Conservation (phyloP, 2,329 filamentous ascomycete species). For the Ophiocordyceps robertsii region DNA sequence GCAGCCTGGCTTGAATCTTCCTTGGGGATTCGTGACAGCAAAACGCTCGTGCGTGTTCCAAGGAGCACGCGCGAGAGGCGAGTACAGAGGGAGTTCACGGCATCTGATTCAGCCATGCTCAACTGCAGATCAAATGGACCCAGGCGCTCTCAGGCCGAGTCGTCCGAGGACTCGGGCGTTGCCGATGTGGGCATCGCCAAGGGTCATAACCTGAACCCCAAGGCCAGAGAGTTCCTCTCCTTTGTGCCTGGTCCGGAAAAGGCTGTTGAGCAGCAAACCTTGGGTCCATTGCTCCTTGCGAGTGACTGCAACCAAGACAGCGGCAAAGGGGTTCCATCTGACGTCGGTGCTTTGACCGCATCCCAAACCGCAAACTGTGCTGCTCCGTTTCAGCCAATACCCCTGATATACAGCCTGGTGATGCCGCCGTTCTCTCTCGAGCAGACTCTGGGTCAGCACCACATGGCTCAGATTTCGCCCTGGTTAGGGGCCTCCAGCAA, state of each 20-base stretch:
- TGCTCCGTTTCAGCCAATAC: neutral
- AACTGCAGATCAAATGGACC: neutral
- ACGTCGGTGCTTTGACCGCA: too few relatives aligned
- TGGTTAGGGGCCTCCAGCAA: too few relatives aligned
- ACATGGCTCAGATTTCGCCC: too few relatives aligned
- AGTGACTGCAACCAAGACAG: too few relatives aligned
- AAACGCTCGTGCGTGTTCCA: too few relatives aligned
- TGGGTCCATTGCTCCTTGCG: too few relatives aligned
- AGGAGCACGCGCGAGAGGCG: too few relatives aligned
- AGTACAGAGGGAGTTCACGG: neutral
- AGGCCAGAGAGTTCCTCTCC: conserved; percentile 7
- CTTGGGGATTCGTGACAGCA: too few relatives aligned
- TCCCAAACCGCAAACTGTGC: too few relatives aligned
- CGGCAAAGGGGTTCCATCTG: too few relatives aligned
- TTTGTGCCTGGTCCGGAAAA: neutral
- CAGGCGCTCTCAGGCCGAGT: neutral
- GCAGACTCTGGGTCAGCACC: too few relatives aligned
- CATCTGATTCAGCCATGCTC: neutral
- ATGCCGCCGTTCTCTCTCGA: neutral
- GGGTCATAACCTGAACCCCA: conserved; percentile 6
- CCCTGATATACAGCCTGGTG: neutral
- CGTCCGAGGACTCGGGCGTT: neutral
- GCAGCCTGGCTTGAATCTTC: neutral
- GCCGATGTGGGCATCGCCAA: neutral
- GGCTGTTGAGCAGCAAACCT: too few relatives aligned